A percentile compares a stretch with the other conserved stretches of the same genome.
These are phyloP conservation scores for Ophiocordyceps robertsii DNA, from an alignment of 2,329 filamentous ascomycete species.

Conservation along the genomic window DNA sequence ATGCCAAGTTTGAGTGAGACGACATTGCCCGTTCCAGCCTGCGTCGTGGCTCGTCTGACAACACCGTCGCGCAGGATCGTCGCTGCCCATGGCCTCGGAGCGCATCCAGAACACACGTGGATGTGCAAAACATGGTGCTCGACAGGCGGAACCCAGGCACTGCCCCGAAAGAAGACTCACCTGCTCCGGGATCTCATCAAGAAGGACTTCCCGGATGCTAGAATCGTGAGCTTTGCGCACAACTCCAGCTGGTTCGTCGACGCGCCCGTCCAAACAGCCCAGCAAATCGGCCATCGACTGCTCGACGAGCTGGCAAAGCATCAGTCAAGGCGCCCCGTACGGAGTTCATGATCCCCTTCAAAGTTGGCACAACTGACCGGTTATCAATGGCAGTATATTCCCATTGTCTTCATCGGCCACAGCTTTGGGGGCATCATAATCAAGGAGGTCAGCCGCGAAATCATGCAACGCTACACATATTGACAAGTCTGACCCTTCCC, in stretches of 20 bases:
- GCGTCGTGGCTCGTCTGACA: too few relatives aligned
- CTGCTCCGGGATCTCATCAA: constrained; percentile 6
- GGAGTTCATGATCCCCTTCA: neutral
- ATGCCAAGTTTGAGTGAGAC: constrained; percentile 5
- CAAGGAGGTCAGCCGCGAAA: constrained; percentile 4
- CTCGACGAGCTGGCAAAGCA: constrained; percentile 1
- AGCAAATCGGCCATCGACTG: constrained; percentile 6
- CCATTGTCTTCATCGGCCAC: constrained; percentile 9
- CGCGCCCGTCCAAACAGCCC: constrained; percentile 6
- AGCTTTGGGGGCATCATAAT: constrained; percentile 11
- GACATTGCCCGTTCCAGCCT: too few relatives aligned
- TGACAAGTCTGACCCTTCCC: too few relatives aligned
- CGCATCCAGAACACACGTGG: constrained; percentile 8
- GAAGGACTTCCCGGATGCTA: constrained; percentile 7
- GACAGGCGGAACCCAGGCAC: too few relatives aligned
- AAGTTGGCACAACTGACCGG: too few relatives aligned
- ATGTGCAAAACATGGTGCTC: neutral
- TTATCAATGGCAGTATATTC: constrained; percentile 3
- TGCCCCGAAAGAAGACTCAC: neutral
- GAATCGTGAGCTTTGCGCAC: constrained; percentile 8
- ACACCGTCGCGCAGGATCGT: constrained; percentile 4
- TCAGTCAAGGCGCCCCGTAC: neutral
- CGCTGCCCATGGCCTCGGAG: constrained; percentile 8
- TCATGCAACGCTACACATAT: too few relatives aligned
- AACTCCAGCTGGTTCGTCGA: constrained; percentile 10